Conservation (phyloP, 1,284 basidiomycete species). For the Irpex lacteus region DNA sequence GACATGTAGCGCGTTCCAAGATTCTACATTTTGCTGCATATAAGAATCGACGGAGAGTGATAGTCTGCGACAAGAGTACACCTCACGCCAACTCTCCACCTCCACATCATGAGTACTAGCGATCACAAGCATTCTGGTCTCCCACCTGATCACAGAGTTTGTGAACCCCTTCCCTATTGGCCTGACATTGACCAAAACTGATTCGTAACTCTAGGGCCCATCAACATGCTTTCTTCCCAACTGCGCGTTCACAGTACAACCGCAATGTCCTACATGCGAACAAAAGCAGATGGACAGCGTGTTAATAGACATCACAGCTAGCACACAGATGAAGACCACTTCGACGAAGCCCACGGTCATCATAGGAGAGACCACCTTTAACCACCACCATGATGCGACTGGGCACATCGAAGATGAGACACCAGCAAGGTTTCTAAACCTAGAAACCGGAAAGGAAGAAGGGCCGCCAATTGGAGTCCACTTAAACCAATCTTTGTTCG, state of each 20-base stretch:
- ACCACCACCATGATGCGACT: neutral
- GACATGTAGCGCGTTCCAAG: neutral
- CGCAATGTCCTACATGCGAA: neutral
- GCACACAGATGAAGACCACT: neutral
- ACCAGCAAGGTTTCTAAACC: neutral
- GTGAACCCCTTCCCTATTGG: neutral
- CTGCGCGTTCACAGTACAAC: neutral
- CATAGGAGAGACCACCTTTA: neutral
- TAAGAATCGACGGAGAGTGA: neutral
- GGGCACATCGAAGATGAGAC: neutral
- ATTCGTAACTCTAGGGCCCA: neutral
- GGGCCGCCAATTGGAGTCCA: neutral
- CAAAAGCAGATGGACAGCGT: neutral
- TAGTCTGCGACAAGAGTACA: neutral
- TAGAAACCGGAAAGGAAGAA: neutral
- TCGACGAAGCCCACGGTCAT: neutral
- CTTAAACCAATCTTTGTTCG: neutral
- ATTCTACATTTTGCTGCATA: neutral
- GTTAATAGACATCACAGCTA: neutral
- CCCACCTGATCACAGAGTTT: neutral
- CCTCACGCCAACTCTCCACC: neutral
- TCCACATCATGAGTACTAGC: neutral
- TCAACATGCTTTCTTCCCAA: neutral
- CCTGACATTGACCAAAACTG: neutral
- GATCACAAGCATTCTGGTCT: neutral